Percentiles rank a stretch among this genome's conserved stretches.
phyloP scores from a whole-genome alignment of 1,284 basidiomycete species.

The Sporisorium scitamineum region DNA sequence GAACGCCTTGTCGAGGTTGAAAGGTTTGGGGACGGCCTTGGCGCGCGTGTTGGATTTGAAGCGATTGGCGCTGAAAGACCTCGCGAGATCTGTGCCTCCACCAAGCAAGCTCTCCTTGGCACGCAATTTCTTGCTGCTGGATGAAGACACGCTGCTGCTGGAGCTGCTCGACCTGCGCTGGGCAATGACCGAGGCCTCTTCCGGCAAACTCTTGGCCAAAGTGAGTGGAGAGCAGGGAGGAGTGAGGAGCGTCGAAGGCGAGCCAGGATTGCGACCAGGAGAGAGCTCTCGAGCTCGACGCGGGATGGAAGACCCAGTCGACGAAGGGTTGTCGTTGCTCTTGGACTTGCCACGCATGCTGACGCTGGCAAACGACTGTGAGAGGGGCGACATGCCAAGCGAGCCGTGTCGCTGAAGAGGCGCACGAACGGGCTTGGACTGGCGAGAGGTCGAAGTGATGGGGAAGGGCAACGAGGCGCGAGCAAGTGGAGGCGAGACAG shows the following conservation, averaged over 20 bases:
- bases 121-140: conserved; percentile 43
- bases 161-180: conserved; percentile 42
- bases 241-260: conserved; percentile 49
- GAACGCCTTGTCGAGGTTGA: conserved; percentile 48
- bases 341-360: conserved; percentile 50
- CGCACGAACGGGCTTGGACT: conserved; percentile 25
- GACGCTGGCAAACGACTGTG: conserved; percentile 53
- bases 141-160: conserved; percentile 48
- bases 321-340: conserved; percentile 42
- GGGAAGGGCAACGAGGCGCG: conserved; percentile 24
- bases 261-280: conserved; percentile 20
- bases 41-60: conserved; percentile 38
- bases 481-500: conserved; percentile 25
- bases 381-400: conserved; percentile 57
- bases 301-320: conserved; percentile 34
- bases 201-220: conserved; percentile 37
- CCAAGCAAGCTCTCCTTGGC: conserved; percentile 48
- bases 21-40: conserved; percentile 51
- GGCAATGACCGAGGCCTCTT: conserved; percentile 23
- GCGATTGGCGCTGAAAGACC: conserved; percentile 51
- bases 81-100: conserved; percentile 40
- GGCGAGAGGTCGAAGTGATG: conserved; percentile 27
- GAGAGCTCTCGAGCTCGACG: conserved; percentile 38
- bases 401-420: conserved; percentile 51
- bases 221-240: conserved; percentile 55